A percentile compares a stretch with the other conserved stretches of the same genome.
These are phyloP conservation scores for Lachnellula occidentalis DNA, from an alignment of 2,329 filamentous ascomycete species.

Conservation along the genomic window DNA sequence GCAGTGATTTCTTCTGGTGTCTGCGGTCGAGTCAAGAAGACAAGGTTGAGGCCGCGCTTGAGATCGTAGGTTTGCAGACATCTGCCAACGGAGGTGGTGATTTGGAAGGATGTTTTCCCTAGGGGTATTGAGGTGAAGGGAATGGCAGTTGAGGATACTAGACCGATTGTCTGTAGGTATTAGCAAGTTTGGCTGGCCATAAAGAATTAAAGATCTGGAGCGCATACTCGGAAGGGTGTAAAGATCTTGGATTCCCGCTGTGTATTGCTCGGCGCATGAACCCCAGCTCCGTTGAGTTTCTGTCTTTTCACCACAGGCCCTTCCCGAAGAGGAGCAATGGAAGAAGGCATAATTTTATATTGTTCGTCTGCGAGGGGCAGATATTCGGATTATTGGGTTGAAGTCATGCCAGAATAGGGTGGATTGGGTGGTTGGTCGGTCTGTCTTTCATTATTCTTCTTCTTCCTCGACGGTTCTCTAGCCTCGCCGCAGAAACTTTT, in stretches of 20 bases:
- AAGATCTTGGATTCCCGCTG: slow-evolving; percentile 71
- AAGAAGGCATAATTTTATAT: slow-evolving; percentile 42
- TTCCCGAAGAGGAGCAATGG: slow-evolving; percentile 37
- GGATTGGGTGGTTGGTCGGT: no score
- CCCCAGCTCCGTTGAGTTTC: slow-evolving; percentile 47
- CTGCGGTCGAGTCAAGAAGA: slow-evolving; percentile 89
- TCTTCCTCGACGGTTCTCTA: no score
- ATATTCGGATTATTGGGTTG: background rate
- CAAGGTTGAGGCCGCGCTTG: slow-evolving; percentile 79
- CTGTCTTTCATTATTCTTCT: no score
- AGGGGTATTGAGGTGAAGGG: slow-evolving; percentile 86
- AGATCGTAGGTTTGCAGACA: slow-evolving; percentile 95
- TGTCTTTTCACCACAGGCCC: slow-evolving; percentile 70
- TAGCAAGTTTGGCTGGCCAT: slow-evolving; percentile 8
- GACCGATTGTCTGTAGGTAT: slow-evolving; percentile 68
- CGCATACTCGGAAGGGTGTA: slow-evolving; percentile 79
- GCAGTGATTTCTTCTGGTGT: slow-evolving; percentile 83
- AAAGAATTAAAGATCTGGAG: background rate
- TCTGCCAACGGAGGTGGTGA: slow-evolving; percentile 88
- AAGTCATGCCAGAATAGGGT: background rate
- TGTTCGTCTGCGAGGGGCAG: background rate
- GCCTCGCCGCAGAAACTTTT: no score
- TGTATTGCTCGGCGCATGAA: slow-evolving; percentile 35
- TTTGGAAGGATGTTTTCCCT: slow-evolving; percentile 92
- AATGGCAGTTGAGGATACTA: slow-evolving; percentile 85